These are phyloP conservation scores for Heimioporus sp. DNA, from an alignment of 768 basidiomycete genomes.

Conservation along the genomic window DNA sequence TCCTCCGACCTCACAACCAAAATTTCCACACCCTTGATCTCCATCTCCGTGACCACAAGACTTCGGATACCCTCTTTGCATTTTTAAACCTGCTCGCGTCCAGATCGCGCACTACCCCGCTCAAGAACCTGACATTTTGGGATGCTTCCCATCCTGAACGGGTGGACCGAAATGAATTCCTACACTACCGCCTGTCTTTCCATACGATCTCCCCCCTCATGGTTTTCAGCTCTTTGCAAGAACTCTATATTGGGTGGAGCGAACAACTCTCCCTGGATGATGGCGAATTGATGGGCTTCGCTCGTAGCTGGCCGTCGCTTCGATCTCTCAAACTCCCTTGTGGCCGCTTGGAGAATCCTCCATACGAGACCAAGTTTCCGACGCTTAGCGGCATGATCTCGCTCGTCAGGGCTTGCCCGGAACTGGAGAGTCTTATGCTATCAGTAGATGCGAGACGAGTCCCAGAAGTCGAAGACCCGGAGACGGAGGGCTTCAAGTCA, in stretches of 20 bases:
- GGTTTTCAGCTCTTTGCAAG: neutral
- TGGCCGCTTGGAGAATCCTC: conserved; percentile 1
- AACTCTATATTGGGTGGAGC: conserved; percentile 7
- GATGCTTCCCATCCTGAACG: neutral
- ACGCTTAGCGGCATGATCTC: conserved; percentile 10
- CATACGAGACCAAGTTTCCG: conserved; percentile 2
- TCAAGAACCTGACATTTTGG: neutral
- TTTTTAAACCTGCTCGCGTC: conserved; percentile 7
- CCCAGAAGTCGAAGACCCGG: neutral
- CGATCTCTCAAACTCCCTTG: conserved; percentile 2
- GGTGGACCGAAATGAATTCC: neutral
- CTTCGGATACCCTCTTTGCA: neutral
- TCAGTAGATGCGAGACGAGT: conserved; percentile 13
- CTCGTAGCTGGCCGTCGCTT: conserved; percentile 6
- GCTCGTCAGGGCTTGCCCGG: neutral
- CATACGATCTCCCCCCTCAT: conserved; percentile 2
- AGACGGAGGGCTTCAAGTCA: neutral
- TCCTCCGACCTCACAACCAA: conserved; percentile 9
- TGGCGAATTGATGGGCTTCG: conserved; percentile 3
- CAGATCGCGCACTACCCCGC: neutral
- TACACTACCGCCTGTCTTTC: conserved; percentile 7
- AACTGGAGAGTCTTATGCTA: neutral
- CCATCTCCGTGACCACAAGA: neutral
- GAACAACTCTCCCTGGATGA: conserved; percentile 12
- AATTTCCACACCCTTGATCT: conserved; percentile 9